Base-by-base conservation (phyloP, 495 filamentous ascomycete species). In the Symbiotaphrina buchneri region DNA sequence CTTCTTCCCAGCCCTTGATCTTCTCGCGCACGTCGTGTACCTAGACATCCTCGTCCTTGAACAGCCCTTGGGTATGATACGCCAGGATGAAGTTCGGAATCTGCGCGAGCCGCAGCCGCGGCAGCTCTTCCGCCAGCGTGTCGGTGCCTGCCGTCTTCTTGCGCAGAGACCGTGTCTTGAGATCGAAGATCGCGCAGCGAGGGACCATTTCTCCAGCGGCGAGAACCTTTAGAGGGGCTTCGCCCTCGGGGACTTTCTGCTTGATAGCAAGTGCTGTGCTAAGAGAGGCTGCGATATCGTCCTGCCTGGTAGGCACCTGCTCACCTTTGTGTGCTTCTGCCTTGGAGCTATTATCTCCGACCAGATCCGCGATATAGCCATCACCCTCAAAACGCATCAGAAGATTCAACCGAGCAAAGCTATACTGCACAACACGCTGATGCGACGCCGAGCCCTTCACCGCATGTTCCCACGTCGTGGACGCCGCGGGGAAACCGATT, bases 381-480 rank as follows among this genome's bases (percentile, higher is more conserved):
- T 82, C 74, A 2, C 48, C 52, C 36, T 70, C 70, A 29, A 63
- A 72, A 1, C 75, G 56, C 1, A 82, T 47, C 0, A 72, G 29
- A 27, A 56, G 60, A 0, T 53, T 51, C 19, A 74, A 34, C 0
- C 59, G 65, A 2, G 43, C 64, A 32, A 82, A 64, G 0, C 51
- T 33, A 45, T 74, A 79, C 11, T 51, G 44, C 1, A 79, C 40
- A 14, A 77, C 35, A 0, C 74, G 56, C 34, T 79, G 71, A 34
- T 77, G 71, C 0, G 68, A 68, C 20, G 51, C 52, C 0, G 64
- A 74, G 6, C 52, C 54, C 28, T 47, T 48, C 18, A 64, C 52
- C 7, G 49, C 53, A 0, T 34, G 3, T 5, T 57, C 50, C 62
- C 68, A 69, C 1, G 59, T 64, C 1, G 74, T 78, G 40, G 73